These are phyloP conservation scores for Lichtheimia ramosa DNA, from an alignment of 371 early-diverging fungal species.

Conservation along the genomic window DNA sequence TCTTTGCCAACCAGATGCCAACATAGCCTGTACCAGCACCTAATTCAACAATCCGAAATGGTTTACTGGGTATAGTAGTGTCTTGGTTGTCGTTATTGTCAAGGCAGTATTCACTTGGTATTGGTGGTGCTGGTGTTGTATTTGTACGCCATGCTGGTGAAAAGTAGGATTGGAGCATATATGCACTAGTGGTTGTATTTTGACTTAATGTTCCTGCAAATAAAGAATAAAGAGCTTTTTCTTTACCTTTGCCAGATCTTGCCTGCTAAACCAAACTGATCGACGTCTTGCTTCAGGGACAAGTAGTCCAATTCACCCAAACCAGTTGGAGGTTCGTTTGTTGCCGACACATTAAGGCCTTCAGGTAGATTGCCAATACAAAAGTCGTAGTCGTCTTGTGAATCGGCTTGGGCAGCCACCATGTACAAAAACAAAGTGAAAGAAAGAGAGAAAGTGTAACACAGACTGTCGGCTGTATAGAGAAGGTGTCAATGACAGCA, in stretches of 20 bases:
- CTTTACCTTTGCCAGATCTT: slow-evolving; percentile 57
- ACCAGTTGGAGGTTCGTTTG: slow-evolving; percentile 32
- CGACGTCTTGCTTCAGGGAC: slow-evolving; percentile 39
- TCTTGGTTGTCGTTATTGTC: neutral
- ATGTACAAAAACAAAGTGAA: neutral
- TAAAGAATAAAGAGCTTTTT: neutral
- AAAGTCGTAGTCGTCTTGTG: slow-evolving; percentile 20
- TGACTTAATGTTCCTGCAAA: neutral
- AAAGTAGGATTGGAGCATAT: slow-evolving; percentile 42
- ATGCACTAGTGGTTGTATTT: slow-evolving; percentile 30
- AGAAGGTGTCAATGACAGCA: too few species aligned
- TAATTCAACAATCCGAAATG: slow-evolving; percentile 42
- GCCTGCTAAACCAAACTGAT: slow-evolving; percentile 47
- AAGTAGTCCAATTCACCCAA: slow-evolving; percentile 12
- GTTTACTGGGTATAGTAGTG: slow-evolving; percentile 6
- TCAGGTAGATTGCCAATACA: slow-evolving; percentile 42
- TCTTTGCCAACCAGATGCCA: slow-evolving; percentile 54
- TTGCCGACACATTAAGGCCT: slow-evolving; percentile 37
- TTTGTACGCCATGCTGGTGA: slow-evolving; percentile 14
- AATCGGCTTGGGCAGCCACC: neutral
- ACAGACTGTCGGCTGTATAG: neutral
- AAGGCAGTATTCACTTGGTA: slow-evolving; percentile 26
- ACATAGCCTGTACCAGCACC: slow-evolving; percentile 65
- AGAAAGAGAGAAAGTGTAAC: neutral
- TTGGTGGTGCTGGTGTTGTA: slow-evolving; percentile 15